These are phyloP conservation scores for Smithsoniella earleae DNA, from an alignment of 163 green algal species.

Conservation along the genomic window DNA sequence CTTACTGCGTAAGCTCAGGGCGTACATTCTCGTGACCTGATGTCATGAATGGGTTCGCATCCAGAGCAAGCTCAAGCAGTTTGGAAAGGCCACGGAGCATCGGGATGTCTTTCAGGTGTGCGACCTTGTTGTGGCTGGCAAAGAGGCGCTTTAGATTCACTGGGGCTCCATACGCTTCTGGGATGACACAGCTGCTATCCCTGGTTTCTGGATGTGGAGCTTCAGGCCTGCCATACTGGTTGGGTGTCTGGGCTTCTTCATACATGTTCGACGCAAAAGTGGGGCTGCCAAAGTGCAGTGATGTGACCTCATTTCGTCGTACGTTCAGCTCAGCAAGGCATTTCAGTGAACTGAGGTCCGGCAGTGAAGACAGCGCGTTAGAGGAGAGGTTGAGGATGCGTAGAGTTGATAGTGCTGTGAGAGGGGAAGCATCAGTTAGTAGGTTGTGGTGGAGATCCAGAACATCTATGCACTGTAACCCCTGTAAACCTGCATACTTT, in stretches of 20 bases:
- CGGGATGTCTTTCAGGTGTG: background rate
- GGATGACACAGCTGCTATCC: background rate
- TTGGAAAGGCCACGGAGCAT: background rate
- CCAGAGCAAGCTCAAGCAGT: slow-evolving; percentile 3
- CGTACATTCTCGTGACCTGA: background rate
- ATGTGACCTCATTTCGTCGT: background rate
- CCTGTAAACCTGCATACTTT: slow-evolving; percentile 5
- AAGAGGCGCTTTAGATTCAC: slow-evolving; percentile 13
- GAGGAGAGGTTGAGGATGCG: slow-evolving; percentile 27
- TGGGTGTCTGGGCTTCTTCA: background rate
- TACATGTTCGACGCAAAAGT: background rate
- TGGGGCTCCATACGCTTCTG: background rate
- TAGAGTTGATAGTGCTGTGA: background rate
- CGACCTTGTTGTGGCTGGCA: slow-evolving; percentile 27
- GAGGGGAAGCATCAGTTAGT: background rate
- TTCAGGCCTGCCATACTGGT: background rate
- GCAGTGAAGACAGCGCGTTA: background rate
- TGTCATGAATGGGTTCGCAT: slow-evolving; percentile 21
- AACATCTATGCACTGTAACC: background rate
- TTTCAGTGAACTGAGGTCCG: background rate
- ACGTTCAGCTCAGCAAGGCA: slow-evolving; percentile 17
- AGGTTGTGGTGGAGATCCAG: slow-evolving; percentile 22
- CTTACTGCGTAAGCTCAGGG: background rate
- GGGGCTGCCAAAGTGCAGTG: slow-evolving; percentile 1
- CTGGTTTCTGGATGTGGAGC: background rate